These are phyloP conservation scores for Botrytis galanthina DNA, from an alignment of 2,329 filamentous ascomycete genomes.

Conservation along the genomic window DNA sequence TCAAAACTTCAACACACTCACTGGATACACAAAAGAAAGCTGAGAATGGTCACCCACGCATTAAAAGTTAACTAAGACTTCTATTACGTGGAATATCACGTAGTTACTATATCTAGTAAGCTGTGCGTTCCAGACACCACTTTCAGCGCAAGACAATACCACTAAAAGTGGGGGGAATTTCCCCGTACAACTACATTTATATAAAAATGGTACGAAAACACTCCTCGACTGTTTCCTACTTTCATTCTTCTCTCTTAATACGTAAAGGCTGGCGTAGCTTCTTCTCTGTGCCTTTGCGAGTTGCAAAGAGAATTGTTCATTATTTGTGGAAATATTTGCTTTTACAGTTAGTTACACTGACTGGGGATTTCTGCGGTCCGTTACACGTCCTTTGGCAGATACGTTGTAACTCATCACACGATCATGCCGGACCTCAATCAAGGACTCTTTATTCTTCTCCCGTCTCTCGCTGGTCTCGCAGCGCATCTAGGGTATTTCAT, in stretches of 20 bases:
- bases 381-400: neutral
- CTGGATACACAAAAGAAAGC: neutral
- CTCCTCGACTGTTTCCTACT: neutral
- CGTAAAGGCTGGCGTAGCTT: neutral
- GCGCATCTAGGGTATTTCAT: slow-evolving; percentile 30
- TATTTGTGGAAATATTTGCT: neutral
- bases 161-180: neutral
- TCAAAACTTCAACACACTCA: neutral
- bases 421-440: neutral
- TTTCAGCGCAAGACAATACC: neutral
- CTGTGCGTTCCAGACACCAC: neutral
- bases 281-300: neutral
- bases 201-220: neutral
- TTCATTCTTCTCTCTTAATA: neutral
- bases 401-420: too few relatives aligned
- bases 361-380: neutral
- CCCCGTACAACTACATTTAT: neutral
- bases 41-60: neutral
- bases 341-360: neutral
- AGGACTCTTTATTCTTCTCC: neutral
- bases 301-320: neutral
- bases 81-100: neutral
- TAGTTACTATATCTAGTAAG: neutral
- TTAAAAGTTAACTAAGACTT: neutral
- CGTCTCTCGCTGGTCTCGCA: slow-evolving; percentile 22